phyloP scores from a whole-genome alignment of 2,329 filamentous ascomycete genomes.

The Fusarium globosum region DNA sequence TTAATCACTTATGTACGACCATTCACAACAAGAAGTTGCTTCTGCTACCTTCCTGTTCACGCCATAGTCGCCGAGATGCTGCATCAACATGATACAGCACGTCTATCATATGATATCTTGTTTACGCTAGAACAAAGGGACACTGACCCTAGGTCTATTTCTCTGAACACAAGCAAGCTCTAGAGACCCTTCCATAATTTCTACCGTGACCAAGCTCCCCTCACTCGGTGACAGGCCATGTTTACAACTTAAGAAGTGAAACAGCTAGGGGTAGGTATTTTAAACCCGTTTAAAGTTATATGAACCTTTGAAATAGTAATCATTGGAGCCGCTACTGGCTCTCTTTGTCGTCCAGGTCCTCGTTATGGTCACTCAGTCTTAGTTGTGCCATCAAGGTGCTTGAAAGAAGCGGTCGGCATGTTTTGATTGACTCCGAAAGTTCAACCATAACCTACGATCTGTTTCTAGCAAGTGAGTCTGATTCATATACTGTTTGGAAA shows the following conservation, averaged over 20 bases:
- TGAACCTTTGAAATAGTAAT: neutral
- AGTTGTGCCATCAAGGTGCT: neutral
- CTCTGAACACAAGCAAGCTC: neutral
- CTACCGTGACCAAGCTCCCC: neutral
- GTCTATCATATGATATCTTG: neutral
- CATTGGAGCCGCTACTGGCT: neutral
- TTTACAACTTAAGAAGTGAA: neutral
- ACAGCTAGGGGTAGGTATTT: neutral
- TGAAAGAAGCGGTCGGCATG: neutral
- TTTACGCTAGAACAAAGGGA: neutral
- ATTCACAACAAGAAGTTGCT: neutral
- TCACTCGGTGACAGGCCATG: neutral
- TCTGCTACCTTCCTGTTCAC: constrained; percentile 21
- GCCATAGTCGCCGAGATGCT: neutral
- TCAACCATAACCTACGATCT: neutral
- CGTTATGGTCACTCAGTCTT: neutral
- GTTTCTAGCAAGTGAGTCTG: neutral
- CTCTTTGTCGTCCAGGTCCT: neutral
- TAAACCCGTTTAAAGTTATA: neutral
- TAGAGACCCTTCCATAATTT: neutral
- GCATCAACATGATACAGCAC: neutral
- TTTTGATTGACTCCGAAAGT: neutral
- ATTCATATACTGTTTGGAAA: neutral
- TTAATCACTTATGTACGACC: neutral
- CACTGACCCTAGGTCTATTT: too few relatives aligned